Evolutionary conservation across 768 basidiomycete genomes (phyloP).

Genomic region (Macrocybe gigantea): DNA sequence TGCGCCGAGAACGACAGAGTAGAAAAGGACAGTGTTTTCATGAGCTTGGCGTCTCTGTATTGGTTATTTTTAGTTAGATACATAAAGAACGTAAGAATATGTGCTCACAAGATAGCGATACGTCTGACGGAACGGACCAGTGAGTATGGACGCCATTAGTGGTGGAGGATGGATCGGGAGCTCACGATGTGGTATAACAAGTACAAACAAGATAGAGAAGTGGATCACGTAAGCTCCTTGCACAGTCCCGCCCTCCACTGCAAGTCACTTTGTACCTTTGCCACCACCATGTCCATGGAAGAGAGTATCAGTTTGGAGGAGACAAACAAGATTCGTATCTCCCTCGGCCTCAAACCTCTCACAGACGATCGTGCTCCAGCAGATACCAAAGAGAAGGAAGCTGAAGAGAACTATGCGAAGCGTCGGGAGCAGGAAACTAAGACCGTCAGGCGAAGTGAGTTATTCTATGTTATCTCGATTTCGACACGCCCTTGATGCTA

Average conservation of each 20-base stretch:
- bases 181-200: conserved; percentile 1
- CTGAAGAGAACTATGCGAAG: conserved; percentile 82
- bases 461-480: conserved; percentile 8
- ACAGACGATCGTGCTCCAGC: conserved; percentile 71
- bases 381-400: conserved; percentile 75
- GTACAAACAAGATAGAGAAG: conserved; percentile 3
- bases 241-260: too few relatives aligned
- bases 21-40: conserved; percentile 89
- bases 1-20: conserved; percentile 68
- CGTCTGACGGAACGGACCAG: conserved; percentile 41
- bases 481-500: conserved; percentile 19
- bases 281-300: conserved; percentile 58
- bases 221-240: conserved; percentile 15
- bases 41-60: conserved; percentile 84
- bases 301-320: conserved; percentile 89
- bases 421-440: conserved; percentile 59
- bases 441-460: conserved; percentile 75
- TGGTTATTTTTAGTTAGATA: conserved; percentile 6
- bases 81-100: background rate
- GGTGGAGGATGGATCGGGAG: conserved; percentile 6
- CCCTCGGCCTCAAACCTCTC: conserved; percentile 89
- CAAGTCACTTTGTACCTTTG: conserved; percentile 2
- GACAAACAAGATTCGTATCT: conserved; percentile 94
- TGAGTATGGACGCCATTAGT: conserved; percentile 37
- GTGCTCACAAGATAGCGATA: conserved; percentile 44